phyloP scores from a whole-genome alignment of 164 flowering plant genomes.

The Annona squamosa region DNA sequence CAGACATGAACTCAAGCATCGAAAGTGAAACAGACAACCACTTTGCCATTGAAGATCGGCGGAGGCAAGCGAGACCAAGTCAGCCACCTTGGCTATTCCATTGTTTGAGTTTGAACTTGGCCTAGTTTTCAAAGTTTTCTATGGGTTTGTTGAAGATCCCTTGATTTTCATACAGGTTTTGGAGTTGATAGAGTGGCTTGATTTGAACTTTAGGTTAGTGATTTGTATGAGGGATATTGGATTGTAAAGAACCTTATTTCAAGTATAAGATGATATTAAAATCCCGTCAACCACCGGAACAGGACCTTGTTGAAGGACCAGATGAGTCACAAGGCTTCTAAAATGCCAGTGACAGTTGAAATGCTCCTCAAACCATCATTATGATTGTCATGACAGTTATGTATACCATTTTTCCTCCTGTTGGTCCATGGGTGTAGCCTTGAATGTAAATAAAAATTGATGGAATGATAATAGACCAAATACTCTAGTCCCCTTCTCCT shows the following conservation, averaged over 20 bases:
- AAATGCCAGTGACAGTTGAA: too few species aligned
- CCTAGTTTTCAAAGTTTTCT: constrained; percentile 14
- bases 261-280: too few species aligned
- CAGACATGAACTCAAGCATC: not conserved
- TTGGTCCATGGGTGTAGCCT: too few species aligned
- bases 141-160: not conserved
- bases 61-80: constrained; percentile 37
- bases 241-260: not conserved
- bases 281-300: too few species aligned
- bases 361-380: too few species aligned
- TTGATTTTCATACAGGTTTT: not conserved
- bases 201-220: not conserved
- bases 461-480: too few species aligned
- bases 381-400: too few species aligned
- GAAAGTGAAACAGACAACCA: constrained; percentile 9
- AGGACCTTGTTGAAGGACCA: too few species aligned
- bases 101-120: constrained; percentile 55
- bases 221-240: not conserved
- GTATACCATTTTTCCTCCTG: too few species aligned
- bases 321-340: too few species aligned
- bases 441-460: too few species aligned
- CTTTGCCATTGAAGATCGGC: constrained; percentile 31
- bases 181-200: not conserved
- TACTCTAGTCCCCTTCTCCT: too few species aligned
- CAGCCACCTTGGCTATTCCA: constrained; percentile 69